Percentiles rank a stretch among this genome's conserved stretches.
phyloP scores from a whole-genome alignment of 2,329 filamentous ascomycete species.

The Aspergillus pseudotamarii region DNA sequence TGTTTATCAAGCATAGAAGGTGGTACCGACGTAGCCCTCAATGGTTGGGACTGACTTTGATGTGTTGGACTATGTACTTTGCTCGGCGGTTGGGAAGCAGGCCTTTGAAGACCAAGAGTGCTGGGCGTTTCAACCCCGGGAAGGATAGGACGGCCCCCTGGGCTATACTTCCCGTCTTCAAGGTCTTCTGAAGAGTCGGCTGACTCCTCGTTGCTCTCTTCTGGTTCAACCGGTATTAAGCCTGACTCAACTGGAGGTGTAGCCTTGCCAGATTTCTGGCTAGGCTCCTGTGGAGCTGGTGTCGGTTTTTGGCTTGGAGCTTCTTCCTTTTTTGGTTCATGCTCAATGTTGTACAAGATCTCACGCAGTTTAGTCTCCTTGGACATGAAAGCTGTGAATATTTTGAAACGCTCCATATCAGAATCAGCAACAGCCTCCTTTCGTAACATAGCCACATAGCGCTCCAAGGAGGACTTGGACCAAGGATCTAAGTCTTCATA shows the following conservation, averaged over 20 bases:
- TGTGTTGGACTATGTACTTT: slow-evolving; percentile 9
- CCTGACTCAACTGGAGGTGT: slow-evolving; percentile 32
- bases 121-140: slow-evolving; percentile 27
- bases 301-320: slow-evolving; percentile 14
- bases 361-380: slow-evolving; percentile 53
- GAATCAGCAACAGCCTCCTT: slow-evolving; percentile 52
- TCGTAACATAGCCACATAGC: slow-evolving; percentile 58
- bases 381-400: slow-evolving; percentile 54
- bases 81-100: slow-evolving; percentile 28
- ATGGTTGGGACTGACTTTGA: slow-evolving; percentile 7
- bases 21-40: slow-evolving; percentile 30
- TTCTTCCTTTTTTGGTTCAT: slow-evolving; percentile 32
- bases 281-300: slow-evolving; percentile 5
- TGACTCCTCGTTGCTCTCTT: slow-evolving; percentile 19
- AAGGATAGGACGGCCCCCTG: slow-evolving; percentile 56
- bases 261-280: slow-evolving; percentile 13
- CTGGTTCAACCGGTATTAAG: slow-evolving; percentile 37
- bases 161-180: slow-evolving; percentile 51
- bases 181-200: slow-evolving; percentile 17
- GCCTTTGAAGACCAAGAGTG: slow-evolving; percentile 26
- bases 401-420: slow-evolving; percentile 56
- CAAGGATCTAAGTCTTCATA: slow-evolving; percentile 59
- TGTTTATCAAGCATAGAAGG: slow-evolving; percentile 27
- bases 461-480: slow-evolving; percentile 58
- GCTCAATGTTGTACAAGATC: slow-evolving; percentile 53